Base-by-base conservation (phyloP, 208 protist species). In the Herpetomonas samuelpessoai region DNA sequence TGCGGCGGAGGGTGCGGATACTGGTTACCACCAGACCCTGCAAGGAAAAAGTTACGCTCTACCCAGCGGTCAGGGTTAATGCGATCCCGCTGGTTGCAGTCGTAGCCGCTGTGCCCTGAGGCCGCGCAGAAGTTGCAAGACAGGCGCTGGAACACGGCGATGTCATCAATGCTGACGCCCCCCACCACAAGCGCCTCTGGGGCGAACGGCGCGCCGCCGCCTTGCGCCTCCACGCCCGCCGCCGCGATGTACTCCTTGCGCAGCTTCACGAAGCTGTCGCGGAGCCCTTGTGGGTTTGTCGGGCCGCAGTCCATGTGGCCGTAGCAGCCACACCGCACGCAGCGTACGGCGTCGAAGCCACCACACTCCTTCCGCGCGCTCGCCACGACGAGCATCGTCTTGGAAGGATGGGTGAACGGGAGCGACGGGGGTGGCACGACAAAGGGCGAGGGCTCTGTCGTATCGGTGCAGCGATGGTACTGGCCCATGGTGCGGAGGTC, bases 231-330 rank as follows among this genome's bases (percentile, higher is more conserved):
- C 35, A 14, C 41, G 39, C 22, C 29, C 9, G 30, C 24, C 27
- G n/a, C 45, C 30, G 24, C 19, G 35, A 41, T 41, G 35, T 41
- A 41, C 35, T 41, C 35, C 14, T 14, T 41, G 9, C 14, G 6
- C 35, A 41, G 35, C 14, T 41, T 41, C 35, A 41, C 14, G 35
- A 18, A 41, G 14, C 35, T 14, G 26, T 25, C 55, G 9, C 4
- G 31, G 52, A 22, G 30, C 55, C 7, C 22, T 54, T 39, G 14
- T 38, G 25, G 10, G 51, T 56, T 19, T 60, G 14, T 28, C 25
- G 21, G 25, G 30, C 58, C 57, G 66, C 83, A 93, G 57, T 91
- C 86, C 46, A 93, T 76, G 62, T 91, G 86, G 0, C 86, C 86
- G 45, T 80, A 25, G 39, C 49, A 31, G 41, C 55, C 60, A 52